phyloP scores from a whole-genome alignment of 2,329 filamentous ascomycete genomes.

The Cladosporium sp. region DNA sequence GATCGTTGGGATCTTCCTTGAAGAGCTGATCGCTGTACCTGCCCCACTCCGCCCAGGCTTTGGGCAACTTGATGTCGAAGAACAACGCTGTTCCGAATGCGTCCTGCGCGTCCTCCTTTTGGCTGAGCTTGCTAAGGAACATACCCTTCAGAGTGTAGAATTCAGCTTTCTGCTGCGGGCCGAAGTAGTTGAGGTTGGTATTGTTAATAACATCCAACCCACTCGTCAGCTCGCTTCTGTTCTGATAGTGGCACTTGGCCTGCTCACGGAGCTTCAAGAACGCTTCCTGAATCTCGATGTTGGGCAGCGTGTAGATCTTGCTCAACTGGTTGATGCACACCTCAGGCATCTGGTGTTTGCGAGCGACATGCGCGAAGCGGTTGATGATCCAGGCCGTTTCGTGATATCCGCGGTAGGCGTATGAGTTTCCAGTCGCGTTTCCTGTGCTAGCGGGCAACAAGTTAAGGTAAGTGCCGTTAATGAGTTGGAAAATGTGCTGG shows the following conservation, averaged over 20 bases:
- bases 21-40: constrained; percentile 97
- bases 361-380: constrained; percentile 92
- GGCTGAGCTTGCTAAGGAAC: constrained; percentile 92
- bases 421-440: constrained; percentile 85
- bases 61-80: constrained; percentile 92
- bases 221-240: constrained; percentile 84
- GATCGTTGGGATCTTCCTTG: constrained; percentile 81
- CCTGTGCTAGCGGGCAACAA: constrained; percentile 77
- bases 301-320: constrained; percentile 96
- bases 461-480: constrained; percentile 89
- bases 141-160: constrained; percentile 99
- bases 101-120: constrained; percentile 87
- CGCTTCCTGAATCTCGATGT: constrained; percentile 99
- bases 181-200: constrained; percentile 98
- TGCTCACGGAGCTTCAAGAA: constrained; percentile 99
- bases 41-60: constrained; percentile 99
- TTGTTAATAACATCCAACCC: constrained; percentile 99
- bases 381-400: constrained; percentile 99
- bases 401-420: constrained; percentile 95
- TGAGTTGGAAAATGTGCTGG: constrained; percentile 96
- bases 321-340: constrained; percentile 97
- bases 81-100: constrained; percentile 94
- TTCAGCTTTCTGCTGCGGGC: constrained; percentile 91
- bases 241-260: constrained; percentile 98
- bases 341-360: constrained; percentile 94